Conservation (phyloP, 2,329 filamentous ascomycete genomes). For the Lecanicillium sp. region DNA sequence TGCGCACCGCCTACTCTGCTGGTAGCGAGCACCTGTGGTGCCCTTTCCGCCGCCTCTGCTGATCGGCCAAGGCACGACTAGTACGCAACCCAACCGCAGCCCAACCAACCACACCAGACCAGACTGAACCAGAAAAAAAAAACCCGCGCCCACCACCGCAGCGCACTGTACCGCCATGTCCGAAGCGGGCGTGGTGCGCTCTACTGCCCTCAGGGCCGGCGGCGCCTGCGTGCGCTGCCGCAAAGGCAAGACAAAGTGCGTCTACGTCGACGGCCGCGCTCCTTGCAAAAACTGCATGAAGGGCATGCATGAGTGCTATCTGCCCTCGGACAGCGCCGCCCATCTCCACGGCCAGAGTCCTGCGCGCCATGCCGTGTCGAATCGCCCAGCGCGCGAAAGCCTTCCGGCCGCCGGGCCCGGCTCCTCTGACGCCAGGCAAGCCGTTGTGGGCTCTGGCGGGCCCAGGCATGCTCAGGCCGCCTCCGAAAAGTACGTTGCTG, state of each 20-base stretch:
- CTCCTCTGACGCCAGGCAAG: slow-evolving; percentile 35
- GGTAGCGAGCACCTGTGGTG: too few species aligned
- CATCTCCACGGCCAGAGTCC: slow-evolving; percentile 53
- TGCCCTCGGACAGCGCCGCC: slow-evolving; percentile 51
- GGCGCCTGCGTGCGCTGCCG: slow-evolving; percentile 55
- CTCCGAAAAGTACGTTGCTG: slow-evolving; percentile 46
- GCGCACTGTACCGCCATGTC: slow-evolving; percentile 28
- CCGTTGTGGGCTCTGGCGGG: slow-evolving; percentile 30
- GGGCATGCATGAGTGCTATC: slow-evolving; percentile 55
- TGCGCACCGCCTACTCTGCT: too few species aligned
- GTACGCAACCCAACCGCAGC: too few species aligned
- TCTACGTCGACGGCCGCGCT: slow-evolving; percentile 54
- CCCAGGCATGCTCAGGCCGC: slow-evolving; percentile 38
- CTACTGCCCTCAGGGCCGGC: slow-evolving; percentile 51
- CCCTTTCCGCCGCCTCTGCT: too few species aligned
- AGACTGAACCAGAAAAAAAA: too few species aligned
- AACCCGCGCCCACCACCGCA: too few species aligned
- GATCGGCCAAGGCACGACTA: too few species aligned
- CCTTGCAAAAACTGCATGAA: slow-evolving; percentile 57
- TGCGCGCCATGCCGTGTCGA: slow-evolving; percentile 37
- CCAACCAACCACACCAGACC: too few species aligned
- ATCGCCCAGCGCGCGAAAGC: slow-evolving; percentile 44
- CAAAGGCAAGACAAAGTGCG: slow-evolving; percentile 57
- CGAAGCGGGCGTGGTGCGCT: slow-evolving; percentile 35
- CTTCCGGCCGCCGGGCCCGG: slow-evolving; percentile 44